phyloP scores from a whole-genome alignment of 1,139 yeast species.

The Diutina siamensis region DNA sequence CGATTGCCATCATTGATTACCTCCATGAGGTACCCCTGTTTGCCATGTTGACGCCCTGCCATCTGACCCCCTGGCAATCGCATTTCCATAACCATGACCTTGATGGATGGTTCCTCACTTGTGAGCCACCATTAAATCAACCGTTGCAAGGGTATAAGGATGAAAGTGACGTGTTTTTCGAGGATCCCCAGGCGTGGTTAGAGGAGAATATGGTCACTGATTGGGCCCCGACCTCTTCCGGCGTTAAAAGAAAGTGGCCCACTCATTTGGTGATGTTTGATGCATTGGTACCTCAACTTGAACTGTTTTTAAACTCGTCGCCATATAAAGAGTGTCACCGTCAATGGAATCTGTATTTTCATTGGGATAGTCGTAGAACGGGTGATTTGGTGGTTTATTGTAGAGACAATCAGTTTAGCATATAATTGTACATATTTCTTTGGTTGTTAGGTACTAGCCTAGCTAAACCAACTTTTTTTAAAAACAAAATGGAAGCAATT shows the following conservation, averaged over 20 bases:
- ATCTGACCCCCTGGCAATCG: conserved; percentile 94
- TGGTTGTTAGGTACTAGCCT: no score
- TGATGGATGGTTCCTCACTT: conserved; percentile 62
- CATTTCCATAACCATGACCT: conserved; percentile 53
- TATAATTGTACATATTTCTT: no score
- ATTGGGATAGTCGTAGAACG: conserved; percentile 73
- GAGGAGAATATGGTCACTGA: conserved; percentile 15
- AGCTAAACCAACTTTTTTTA: no score
- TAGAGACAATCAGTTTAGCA: neutral
- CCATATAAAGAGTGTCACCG: conserved; percentile 39
- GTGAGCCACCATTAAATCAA: conserved; percentile 76
- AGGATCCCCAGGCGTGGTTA: conserved; percentile 41
- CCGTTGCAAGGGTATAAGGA: conserved; percentile 43
- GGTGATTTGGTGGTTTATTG: conserved; percentile 68
- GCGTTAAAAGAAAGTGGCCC: conserved; percentile 60
- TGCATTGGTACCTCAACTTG: conserved; percentile 30
- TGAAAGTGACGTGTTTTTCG: conserved; percentile 78
- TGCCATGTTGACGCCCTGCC: conserved; percentile 90
- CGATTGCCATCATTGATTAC: conserved; percentile 49
- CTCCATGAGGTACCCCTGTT: conserved; percentile 40
- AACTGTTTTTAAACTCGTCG: conserved; percentile 22
- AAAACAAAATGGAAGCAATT: no score
- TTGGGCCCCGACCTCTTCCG: conserved; percentile 19
- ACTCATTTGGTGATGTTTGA: conserved; percentile 62
- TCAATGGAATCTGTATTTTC: conserved; percentile 69